Percentiles rank a stretch among this genome's conserved stretches.
phyloP scores from a whole-genome alignment of 768 basidiomycete species.

The Mycena albidolilacea region DNA sequence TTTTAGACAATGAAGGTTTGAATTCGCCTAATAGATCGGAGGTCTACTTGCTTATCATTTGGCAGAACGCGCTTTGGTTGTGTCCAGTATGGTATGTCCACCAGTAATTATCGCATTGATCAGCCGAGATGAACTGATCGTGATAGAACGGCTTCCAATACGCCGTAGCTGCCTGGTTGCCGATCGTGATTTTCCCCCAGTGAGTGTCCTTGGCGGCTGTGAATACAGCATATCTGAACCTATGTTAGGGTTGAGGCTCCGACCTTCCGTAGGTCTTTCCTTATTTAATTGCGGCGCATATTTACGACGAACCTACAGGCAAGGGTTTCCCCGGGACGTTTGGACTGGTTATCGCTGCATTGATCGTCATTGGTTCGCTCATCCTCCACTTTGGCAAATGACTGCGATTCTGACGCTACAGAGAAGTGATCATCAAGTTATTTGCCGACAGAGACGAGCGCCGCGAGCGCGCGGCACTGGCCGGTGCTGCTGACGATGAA shows the following conservation, averaged over 20 bases:
- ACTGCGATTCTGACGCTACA: slow-evolving; percentile 11
- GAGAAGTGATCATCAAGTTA: slow-evolving; percentile 43
- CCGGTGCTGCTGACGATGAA: background rate
- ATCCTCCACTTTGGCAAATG: background rate
- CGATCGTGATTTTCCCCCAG: slow-evolving; percentile 48
- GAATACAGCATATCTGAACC: background rate
- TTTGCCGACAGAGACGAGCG: slow-evolving; percentile 43
- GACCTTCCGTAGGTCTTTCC: slow-evolving; percentile 33
- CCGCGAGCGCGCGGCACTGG: slow-evolving; percentile 11
- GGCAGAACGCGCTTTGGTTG: slow-evolving; percentile 43
- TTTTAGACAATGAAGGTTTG: slow-evolving; percentile 41
- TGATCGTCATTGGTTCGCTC: slow-evolving; percentile 39
- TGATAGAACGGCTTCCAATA: slow-evolving; percentile 44
- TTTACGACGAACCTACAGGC: background rate
- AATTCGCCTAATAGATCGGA: background rate
- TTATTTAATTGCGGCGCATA: background rate
- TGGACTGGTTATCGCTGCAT: slow-evolving; percentile 45
- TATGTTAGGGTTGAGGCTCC: slow-evolving; percentile 28
- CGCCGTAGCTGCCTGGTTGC: slow-evolving; percentile 45
- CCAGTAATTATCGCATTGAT: background rate
- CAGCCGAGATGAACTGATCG: background rate
- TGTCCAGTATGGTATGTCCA: slow-evolving; percentile 41
- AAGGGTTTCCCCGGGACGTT: slow-evolving; percentile 46
- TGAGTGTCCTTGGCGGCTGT: slow-evolving; percentile 17
- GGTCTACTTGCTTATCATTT: background rate